Evolutionary conservation across 495 filamentous ascomycete genomes (phyloP).

Genomic region (Trichocladium uniseriatum): DNA sequence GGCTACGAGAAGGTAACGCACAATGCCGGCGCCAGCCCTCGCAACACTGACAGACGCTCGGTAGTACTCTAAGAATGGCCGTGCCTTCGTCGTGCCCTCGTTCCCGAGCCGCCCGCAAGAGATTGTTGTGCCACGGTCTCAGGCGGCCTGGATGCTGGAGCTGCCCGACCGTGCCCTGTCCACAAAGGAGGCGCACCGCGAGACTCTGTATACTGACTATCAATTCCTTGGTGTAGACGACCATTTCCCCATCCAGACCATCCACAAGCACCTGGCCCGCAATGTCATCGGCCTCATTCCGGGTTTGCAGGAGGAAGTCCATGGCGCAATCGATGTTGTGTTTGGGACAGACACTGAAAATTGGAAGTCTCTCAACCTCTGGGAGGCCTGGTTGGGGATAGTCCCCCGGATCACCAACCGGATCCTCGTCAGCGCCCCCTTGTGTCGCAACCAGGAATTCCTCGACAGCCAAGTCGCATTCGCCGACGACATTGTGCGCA

Average conservation of each 20-base stretch:
- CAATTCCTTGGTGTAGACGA: conserved; percentile 27
- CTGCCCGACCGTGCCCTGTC: conserved; percentile 27
- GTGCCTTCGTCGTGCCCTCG: conserved; percentile 25
- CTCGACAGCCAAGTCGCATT: conserved; percentile 25
- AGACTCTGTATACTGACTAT: conserved; percentile 24
- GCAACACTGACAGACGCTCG: background rate
- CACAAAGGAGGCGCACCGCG: conserved; percentile 23
- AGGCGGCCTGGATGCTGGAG: conserved; percentile 30
- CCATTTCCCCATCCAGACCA: conserved; percentile 23
- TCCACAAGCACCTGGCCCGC: conserved; percentile 31
- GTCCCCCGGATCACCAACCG: conserved; percentile 27
- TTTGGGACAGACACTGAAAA: conserved; percentile 26
- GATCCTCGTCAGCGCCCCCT: conserved; percentile 20
- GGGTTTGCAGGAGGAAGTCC: conserved; percentile 25
- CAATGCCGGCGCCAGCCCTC: background rate
- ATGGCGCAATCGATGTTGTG: conserved; percentile 19
- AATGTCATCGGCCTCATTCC: conserved; percentile 27
- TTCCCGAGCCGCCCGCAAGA: conserved; percentile 25
- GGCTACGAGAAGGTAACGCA: conserved; percentile 27
- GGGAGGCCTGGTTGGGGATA: conserved; percentile 27
- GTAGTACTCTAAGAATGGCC: conserved; percentile 27
- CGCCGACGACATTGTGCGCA: conserved; percentile 25
- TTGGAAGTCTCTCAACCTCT: conserved; percentile 28
- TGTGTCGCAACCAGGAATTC: conserved; percentile 24
- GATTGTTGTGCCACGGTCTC: conserved; percentile 28